phyloP scores from a whole-genome alignment of 176 grass and related monocot species.

The Oryza glumipatula region DNA sequence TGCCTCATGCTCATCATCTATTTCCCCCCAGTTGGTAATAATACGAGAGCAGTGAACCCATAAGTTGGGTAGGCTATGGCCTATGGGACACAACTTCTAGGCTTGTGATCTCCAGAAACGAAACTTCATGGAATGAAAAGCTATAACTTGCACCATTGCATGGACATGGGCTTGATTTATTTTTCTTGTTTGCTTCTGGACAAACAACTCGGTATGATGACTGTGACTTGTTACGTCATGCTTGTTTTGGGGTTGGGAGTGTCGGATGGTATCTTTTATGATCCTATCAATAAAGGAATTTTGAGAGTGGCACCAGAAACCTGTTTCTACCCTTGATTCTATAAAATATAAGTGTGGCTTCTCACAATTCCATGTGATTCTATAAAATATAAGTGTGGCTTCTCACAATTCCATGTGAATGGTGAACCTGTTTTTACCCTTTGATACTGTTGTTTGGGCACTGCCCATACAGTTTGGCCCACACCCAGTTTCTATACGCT shows the following conservation, averaged over 20 bases:
- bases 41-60: background rate
- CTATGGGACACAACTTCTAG: background rate
- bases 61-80: no score
- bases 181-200: constrained; percentile 1
- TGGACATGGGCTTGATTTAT: background rate
- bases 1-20: background rate
- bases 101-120: background rate
- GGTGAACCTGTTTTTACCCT: background rate
- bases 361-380: background rate
- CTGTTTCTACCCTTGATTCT: background rate
- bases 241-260: constrained; percentile 11
- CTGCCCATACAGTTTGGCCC: background rate
- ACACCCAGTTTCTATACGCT: background rate
- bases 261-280: background rate
- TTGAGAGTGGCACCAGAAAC: constrained; percentile 14
- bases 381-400: background rate
- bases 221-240: background rate
- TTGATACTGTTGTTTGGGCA: constrained; percentile 2
- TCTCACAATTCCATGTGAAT: background rate
- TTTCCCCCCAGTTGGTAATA: background rate
- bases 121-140: background rate
- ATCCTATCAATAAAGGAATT: constrained; percentile 5
- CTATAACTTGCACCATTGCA: background rate
- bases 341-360: constrained; percentile 6
- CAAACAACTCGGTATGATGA: constrained; percentile 8